Base-by-base conservation (phyloP, 495 filamentous ascomycete genomes). In the Articulospora tetracladia region DNA sequence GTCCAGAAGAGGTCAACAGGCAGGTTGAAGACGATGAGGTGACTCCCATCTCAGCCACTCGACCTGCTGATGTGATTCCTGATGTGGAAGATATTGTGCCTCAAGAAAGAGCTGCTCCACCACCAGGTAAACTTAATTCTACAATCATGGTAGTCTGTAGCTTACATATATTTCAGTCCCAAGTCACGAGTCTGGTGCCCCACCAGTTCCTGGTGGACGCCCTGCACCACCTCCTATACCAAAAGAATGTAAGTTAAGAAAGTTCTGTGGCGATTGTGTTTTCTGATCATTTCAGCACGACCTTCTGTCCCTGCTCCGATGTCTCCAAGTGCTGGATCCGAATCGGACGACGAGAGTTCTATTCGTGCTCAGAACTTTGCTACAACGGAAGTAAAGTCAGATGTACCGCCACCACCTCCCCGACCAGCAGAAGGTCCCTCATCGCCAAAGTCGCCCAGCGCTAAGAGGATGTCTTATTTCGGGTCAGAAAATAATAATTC, bases 291-390 rank as follows among this genome's bases (percentile, higher is more conserved):
- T 58, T 50, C 67, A 90, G 86, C 82, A 55, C 86, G 85, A 60
- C 80, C 84, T 41, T 48, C 52, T 46, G 71, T 75, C 62, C 76
- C 77, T 36, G 78, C 79, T 64, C 80, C 79, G 10, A 71, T 77
- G 52, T 90, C 90, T 44, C 86, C 82, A 28, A 92, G 86, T 62
- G 79, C 84, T 58, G 93, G 93, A 25, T 95, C 93, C 7, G 91
- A 87, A 68, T 97, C 93, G 11, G 95, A 96, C 72, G 95, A 98
- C 73, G 94, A 98, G 68, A 76, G 96, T 72, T 94, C 91, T n/a
- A 73, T 83, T 52, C 80, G 81, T 62, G 76, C 85, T 24, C 67
- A 66, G 48, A 67, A 68, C 23, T 64, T 69, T 28, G 55, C 62
- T 34, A 39, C 63, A 8, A 61, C 74, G 30, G 26, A 19, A 23